These are phyloP conservation scores for Pyrenophora graminea DNA, from an alignment of 2,329 filamentous ascomycete genomes.

Conservation along the genomic window DNA sequence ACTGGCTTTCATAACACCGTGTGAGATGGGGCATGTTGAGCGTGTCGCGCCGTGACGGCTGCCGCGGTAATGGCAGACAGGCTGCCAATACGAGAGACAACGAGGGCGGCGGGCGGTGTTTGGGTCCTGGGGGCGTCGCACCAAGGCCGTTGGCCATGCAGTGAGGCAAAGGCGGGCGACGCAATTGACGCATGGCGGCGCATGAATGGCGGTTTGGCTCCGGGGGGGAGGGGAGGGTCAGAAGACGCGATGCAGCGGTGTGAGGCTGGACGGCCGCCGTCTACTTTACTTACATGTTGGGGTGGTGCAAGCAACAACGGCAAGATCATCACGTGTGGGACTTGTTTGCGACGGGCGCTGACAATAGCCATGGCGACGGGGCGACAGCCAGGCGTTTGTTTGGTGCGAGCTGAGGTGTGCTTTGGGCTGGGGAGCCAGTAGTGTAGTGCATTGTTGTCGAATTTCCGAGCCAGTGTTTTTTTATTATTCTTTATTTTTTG, in stretches of 20 bases:
- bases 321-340: slow-evolving; percentile 2
- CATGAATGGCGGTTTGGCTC: background rate
- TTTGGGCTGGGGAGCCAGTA: background rate
- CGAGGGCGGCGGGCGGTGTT: background rate
- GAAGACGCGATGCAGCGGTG: slow-evolving; percentile 9
- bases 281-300: background rate
- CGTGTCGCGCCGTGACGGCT: too few relatives aligned
- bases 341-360: background rate
- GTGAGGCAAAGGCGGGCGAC: slow-evolving; percentile 5
- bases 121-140: background rate
- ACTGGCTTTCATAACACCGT: background rate
- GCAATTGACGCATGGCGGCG: background rate
- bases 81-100: too few relatives aligned
- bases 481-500: background rate
- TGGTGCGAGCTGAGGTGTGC: slow-evolving; percentile 1
- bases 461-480: slow-evolving; percentile 8
- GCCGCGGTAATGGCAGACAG: too few relatives aligned
- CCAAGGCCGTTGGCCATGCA: slow-evolving; percentile 3
- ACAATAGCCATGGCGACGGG: background rate
- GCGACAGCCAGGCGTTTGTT: slow-evolving; percentile 6
- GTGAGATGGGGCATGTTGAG: background rate
- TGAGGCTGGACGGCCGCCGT: slow-evolving; percentile 4
- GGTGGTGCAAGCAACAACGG: background rate
- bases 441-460: slow-evolving; percentile 3
- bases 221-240: too few relatives aligned